A percentile compares a stretch with the other conserved stretches of the same genome.
Evolutionary conservation across 2,329 filamentous ascomycete species (phyloP).

Genomic region (Neoascochyta sp.): DNA sequence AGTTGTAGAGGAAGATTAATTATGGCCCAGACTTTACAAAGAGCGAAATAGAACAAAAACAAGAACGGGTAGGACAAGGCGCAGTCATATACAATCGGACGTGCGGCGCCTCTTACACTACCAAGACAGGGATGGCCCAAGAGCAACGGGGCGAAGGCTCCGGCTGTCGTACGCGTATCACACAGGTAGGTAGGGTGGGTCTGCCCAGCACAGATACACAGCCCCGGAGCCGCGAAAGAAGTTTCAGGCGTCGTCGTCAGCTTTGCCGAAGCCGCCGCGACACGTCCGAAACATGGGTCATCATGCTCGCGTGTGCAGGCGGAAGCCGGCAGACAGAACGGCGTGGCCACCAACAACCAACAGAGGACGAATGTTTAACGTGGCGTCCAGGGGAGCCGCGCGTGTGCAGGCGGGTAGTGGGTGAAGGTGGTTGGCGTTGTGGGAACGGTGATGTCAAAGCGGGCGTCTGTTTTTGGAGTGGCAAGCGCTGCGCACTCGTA

Average conservation of each 20-base stretch:
- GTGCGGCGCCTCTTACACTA: slow-evolving; percentile 1
- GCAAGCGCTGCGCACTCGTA: slow-evolving; percentile 3
- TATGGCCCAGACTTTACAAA: slow-evolving; percentile 3
- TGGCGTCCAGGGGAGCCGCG: no score
- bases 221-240: slow-evolving; percentile 22
- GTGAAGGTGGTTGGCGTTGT: slow-evolving; percentile 6
- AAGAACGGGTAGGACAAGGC: slow-evolving; percentile 3
- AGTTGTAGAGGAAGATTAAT: slow-evolving; percentile 1
- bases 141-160: no score
- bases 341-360: no score
- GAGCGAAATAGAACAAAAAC: slow-evolving; percentile 5
- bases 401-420: no score
- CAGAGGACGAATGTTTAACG: no score
- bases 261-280: slow-evolving; percentile 18
- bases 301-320: slow-evolving; percentile 4
- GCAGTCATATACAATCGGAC: slow-evolving; percentile 7
- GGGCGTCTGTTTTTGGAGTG: slow-evolving; percentile 10
- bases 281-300: slow-evolving; percentile 24
- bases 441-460: slow-evolving; percentile 6
- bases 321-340: slow-evolving; percentile 1
- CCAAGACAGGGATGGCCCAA: no score
- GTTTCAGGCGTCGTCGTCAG: slow-evolving; percentile 38
- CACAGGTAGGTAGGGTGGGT: slow-evolving; percentile 7
- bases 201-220: slow-evolving; percentile 14
- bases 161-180: slow-evolving; percentile 8